Percentiles rank a stretch among this genome's conserved stretches.
phyloP scores from a whole-genome alignment of 345 rosid species.

The Citrus mangshanensis region DNA sequence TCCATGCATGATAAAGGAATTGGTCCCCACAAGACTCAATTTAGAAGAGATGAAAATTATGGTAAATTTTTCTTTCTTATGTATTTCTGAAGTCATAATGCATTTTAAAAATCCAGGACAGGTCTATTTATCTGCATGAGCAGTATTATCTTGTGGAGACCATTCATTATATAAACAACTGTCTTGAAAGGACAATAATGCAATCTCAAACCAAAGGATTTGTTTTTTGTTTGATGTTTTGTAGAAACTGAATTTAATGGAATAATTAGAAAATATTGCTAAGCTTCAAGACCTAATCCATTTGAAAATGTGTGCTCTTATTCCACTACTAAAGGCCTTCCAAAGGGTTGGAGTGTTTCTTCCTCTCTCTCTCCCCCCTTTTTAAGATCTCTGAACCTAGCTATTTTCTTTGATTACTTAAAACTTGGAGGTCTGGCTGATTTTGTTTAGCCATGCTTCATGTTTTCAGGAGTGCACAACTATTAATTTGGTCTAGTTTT shows the following conservation, averaged over 20 bases:
- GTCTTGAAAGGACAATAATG: not conserved
- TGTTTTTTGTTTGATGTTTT: not conserved
- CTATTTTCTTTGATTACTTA: not conserved
- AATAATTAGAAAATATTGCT: not conserved
- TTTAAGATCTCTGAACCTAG: not conserved
- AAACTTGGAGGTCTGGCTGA: not conserved
- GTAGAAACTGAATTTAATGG: not conserved
- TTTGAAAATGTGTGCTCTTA: not conserved
- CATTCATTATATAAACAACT: not conserved
- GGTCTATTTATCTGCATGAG: not conserved
- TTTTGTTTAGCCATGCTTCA: not conserved
- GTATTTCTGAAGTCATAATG: not conserved
- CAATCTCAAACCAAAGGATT: slow-evolving; percentile 1
- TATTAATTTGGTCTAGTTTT: not conserved
- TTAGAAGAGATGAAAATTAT: slow-evolving; percentile 87
- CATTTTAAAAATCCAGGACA: not conserved
- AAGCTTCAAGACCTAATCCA: not conserved
- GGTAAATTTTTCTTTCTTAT: slow-evolving; percentile 36
- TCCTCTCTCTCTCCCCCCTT: no score
- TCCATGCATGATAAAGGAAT: slow-evolving; percentile 87
- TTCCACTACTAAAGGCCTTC: not conserved
- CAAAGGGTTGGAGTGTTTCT: not conserved
- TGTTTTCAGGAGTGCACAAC: not conserved
- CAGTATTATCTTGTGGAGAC: not conserved
- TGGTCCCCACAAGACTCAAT: slow-evolving; percentile 95